Evolutionary conservation across 108 stramenopile species (phyloP).

Genomic region (Nannochloropsis oceanica): DNA sequence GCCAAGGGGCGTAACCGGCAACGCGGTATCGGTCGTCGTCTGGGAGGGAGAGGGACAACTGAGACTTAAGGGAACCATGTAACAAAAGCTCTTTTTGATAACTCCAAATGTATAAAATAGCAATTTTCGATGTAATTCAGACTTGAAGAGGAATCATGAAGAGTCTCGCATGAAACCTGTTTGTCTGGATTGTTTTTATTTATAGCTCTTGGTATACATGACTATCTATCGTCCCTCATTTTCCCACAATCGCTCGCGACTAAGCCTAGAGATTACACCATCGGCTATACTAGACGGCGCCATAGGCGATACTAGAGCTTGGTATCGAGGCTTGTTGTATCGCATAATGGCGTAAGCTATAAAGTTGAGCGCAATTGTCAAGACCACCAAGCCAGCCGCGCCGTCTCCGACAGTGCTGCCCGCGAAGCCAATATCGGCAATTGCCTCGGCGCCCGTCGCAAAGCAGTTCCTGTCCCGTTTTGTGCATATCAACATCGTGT

Average conservation of each 20-base stretch:
- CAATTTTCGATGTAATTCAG: too few species aligned
- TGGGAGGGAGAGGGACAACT: not conserved
- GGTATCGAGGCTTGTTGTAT: not conserved
- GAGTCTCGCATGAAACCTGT: too few species aligned
- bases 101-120: too few species aligned
- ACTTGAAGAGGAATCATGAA: too few species aligned
- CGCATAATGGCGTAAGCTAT: not conserved
- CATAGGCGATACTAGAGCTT: not conserved
- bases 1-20: not conserved
- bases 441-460: not conserved
- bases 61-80: too few species aligned
- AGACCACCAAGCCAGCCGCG: not conserved
- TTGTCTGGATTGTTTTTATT: too few species aligned
- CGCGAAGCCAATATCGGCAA: not conserved
- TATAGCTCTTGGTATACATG: too few species aligned
- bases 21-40: not conserved
- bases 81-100: too few species aligned
- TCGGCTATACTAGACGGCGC: not conserved
- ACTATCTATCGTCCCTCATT: too few species aligned
- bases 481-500: not conserved
- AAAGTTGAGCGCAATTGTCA: not conserved
- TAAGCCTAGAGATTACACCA: too few species aligned
- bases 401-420: not conserved
- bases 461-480: not conserved
- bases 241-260: too few species aligned